phyloP scores from a whole-genome alignment of 768 basidiomycete genomes.

The Lentinus brumalis region DNA sequence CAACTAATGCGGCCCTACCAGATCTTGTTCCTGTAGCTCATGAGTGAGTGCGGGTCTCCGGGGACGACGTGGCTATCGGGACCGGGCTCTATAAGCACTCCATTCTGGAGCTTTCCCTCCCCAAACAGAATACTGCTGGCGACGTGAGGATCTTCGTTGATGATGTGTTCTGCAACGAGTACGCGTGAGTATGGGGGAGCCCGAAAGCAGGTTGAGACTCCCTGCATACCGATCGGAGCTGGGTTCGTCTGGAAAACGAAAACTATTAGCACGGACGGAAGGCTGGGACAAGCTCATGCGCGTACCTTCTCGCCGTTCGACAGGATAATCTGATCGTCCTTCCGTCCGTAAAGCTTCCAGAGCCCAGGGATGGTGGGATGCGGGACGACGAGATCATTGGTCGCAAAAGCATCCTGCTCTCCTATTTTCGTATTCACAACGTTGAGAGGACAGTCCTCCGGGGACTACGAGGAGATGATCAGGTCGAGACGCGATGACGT shows the following conservation, averaged over 20 bases:
- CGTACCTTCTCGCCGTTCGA: constrained; percentile 44
- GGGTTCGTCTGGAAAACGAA: neutral
- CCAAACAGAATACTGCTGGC: constrained; percentile 42
- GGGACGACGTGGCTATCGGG: constrained; percentile 32
- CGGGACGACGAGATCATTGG: constrained; percentile 20
- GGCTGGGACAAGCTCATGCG: neutral
- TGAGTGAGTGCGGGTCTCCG: constrained; percentile 28
- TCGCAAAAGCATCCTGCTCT: constrained; percentile 25
- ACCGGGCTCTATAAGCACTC: constrained; percentile 41
- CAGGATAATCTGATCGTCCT: constrained; percentile 48
- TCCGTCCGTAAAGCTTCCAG: constrained; percentile 37
- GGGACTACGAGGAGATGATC: neutral
- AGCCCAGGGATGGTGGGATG: constrained; percentile 20
- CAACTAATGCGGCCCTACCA: constrained; percentile 28
- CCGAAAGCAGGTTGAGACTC: neutral
- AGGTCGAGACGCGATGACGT: neutral
- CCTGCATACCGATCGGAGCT: neutral
- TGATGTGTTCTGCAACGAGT: constrained; percentile 31
- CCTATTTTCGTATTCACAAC: constrained; percentile 13
- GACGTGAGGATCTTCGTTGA: constrained; percentile 38
- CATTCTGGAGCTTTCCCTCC: constrained; percentile 40
- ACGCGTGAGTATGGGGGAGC: neutral
- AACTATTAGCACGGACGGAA: neutral
- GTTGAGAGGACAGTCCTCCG: neutral
- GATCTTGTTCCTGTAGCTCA: constrained; percentile 36